Percentiles rank a stretch among this genome's conserved stretches.
Conservation (phyloP, 441 rosid species). For the Arabidopsis lyrata region DNA sequence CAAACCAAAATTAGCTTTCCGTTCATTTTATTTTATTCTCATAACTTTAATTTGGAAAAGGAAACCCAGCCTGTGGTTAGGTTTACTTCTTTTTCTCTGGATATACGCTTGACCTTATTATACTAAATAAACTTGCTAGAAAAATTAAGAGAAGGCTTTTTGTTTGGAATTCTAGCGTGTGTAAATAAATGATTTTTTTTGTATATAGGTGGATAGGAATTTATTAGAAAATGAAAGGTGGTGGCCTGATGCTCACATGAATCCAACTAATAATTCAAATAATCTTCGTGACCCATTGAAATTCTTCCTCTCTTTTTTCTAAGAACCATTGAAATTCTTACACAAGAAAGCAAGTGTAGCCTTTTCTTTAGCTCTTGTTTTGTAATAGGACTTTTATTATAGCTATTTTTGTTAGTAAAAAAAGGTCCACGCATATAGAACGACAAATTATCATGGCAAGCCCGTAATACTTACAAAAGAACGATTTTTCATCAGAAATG, state of each 20-base stretch:
- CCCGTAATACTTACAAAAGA: not conserved
- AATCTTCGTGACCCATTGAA: conserved; percentile 30
- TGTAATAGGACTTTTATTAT: conserved; percentile 4
- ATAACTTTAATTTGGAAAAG: conserved; percentile 30
- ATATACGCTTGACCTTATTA: conserved; percentile 28
- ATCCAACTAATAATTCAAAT: conserved; percentile 42
- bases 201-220: conserved; percentile 35
- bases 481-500: not conserved
- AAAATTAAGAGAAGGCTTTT: conserved; percentile 24
- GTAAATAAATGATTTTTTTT: conserved; percentile 12
- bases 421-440: not conserved
- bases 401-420: not conserved
- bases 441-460: not conserved
- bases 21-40: conserved; percentile 19
- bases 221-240: conserved; percentile 45
- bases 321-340: conserved; percentile 14
- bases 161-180: conserved; percentile 18
- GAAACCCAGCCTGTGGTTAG: conserved; percentile 29
- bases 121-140: conserved; percentile 1
- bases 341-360: conserved; percentile 32
- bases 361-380: conserved; percentile 8
- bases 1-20: conserved; percentile 39
- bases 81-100: conserved; percentile 29
- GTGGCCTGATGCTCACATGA: conserved; percentile 45
- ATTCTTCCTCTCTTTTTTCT: not conserved